Evolutionary conservation across 306 rosid species (phyloP).

Genomic region (Casuarina cunninghamiana): DNA sequence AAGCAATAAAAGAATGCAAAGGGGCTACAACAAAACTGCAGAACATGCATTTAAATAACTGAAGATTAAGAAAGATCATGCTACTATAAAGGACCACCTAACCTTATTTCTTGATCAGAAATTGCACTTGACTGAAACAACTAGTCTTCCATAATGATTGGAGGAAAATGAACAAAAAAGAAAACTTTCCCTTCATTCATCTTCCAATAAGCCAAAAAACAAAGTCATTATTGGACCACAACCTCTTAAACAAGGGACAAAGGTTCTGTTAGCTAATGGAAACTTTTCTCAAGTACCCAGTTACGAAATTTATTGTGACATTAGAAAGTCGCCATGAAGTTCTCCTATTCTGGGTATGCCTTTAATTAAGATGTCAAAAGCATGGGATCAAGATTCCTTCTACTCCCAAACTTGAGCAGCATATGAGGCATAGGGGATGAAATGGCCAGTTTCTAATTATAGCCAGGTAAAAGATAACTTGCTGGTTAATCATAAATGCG

Average conservation of each 20-base stretch:
- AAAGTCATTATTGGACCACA: background rate
- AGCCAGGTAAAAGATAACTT: constrained; percentile 5
- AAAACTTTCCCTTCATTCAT: background rate
- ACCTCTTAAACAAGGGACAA: background rate
- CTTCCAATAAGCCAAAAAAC: background rate
- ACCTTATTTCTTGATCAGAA: background rate
- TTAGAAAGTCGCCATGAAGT: background rate
- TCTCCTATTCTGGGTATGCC: background rate
- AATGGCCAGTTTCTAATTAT: background rate
- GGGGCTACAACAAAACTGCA: background rate
- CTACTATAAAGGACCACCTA: background rate
- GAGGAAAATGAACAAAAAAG: background rate
- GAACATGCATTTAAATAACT: background rate
- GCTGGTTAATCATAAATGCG: background rate
- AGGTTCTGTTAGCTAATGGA: constrained; percentile 6
- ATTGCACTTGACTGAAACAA: background rate
- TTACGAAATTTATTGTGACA: background rate
- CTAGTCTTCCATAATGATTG: background rate
- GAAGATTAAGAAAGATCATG: background rate
- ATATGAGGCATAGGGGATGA: background rate
- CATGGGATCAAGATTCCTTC: background rate
- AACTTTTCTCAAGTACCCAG: background rate
- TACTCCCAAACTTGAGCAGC: background rate
- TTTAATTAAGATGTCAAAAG: background rate
- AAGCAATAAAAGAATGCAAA: background rate